Percentiles rank a stretch among this genome's conserved stretches.
Evolutionary conservation across 2,329 filamentous ascomycete genomes (phyloP).

Genomic region (Phyllosticta paracitricarpa): DNA sequence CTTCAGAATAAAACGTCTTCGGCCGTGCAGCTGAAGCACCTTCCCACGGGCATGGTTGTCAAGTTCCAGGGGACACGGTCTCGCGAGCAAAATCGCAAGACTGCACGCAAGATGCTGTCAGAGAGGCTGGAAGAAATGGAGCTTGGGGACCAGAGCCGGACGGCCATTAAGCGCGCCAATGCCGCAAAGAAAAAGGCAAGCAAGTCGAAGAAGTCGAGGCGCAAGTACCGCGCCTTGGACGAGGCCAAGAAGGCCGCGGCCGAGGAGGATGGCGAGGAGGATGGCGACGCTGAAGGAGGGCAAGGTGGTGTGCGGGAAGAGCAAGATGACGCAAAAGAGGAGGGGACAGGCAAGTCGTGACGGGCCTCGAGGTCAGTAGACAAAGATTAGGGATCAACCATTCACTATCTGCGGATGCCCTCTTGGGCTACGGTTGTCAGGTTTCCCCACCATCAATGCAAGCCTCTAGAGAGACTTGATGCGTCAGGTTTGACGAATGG

Average conservation of each 20-base stretch:
- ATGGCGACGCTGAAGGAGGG: slow-evolving; percentile 10
- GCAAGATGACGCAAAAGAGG: background rate
- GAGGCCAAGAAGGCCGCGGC: slow-evolving; percentile 32
- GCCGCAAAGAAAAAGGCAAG: slow-evolving; percentile 64
- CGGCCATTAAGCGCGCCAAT: slow-evolving; percentile 51
- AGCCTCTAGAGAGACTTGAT: too few species aligned
- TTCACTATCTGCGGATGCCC: background rate
- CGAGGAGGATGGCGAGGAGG: slow-evolving; percentile 15
- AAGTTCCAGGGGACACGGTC: slow-evolving; percentile 91
- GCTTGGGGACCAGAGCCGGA: slow-evolving; percentile 61
- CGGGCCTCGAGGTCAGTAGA: background rate
- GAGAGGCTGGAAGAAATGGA: slow-evolving; percentile 64
- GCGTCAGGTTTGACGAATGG: background rate
- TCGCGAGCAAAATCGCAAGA: slow-evolving; percentile 74
- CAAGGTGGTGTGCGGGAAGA: slow-evolving; percentile 7
- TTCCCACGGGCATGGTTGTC: slow-evolving; percentile 82
- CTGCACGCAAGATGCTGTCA: slow-evolving; percentile 68
- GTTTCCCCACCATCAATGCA: background rate
- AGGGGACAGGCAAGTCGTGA: background rate
- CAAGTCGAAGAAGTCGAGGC: slow-evolving; percentile 66
- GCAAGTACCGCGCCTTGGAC: slow-evolving; percentile 62
- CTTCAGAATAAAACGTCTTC: slow-evolving; percentile 85
- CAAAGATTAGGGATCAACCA: background rate
- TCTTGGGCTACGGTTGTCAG: background rate
- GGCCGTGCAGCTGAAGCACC: slow-evolving; percentile 84